Base-by-base conservation (phyloP, 2,329 filamentous ascomycete genomes). In the Aspergillus spinulosporus region DNA sequence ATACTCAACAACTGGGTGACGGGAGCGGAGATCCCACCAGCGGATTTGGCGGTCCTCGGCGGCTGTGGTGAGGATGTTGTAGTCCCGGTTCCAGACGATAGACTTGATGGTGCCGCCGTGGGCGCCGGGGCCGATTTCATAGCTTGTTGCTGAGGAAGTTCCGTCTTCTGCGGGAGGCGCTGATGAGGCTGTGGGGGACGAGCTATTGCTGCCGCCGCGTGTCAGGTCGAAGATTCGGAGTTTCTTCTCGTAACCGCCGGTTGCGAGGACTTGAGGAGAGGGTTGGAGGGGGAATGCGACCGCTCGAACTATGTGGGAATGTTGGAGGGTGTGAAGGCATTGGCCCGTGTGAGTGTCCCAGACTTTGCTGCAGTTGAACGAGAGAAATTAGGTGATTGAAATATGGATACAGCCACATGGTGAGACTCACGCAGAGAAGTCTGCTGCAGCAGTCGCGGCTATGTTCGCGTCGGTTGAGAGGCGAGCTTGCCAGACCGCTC, bases 311-410 rank as follows among this genome's bases (percentile, higher is more conserved):
- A 99, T 97, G 74, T 99, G 94, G 62, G 92, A 86, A 74, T 99
- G 94, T 69, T 93, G 87, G 36, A 99, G 83, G 3, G 90, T 92
- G 68, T 89, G 88, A 42, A 96, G 82, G 48, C 90, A 86, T 77
- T 97, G 92, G 66, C 95, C 95, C 0, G 90, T 94, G 68, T 95
- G 90, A 0, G 94, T 96, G 68, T 99, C 92, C 94, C 95, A 99
- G 51, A 99, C 88, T 74, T 95, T 97, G 47, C 91, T 95, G 62
- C 4, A 21, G 21, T 21, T 21, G 21, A 21, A 21, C 21, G 21
- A 21, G 21, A 21, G 21, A 21, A 21, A 21, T 21, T 21, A 21
- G 21, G 21, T 21, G 21, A 21, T 21, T 21, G 21, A 21, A 21
- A 21, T 21, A 21, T 21, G 21, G 21, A 21, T 21, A 21, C 21